Evolutionary conservation across 148 eudicot species (phyloP), one percentile per base, ranked within the genome.

Genomic region (Chenopodium formosanum): DNA sequence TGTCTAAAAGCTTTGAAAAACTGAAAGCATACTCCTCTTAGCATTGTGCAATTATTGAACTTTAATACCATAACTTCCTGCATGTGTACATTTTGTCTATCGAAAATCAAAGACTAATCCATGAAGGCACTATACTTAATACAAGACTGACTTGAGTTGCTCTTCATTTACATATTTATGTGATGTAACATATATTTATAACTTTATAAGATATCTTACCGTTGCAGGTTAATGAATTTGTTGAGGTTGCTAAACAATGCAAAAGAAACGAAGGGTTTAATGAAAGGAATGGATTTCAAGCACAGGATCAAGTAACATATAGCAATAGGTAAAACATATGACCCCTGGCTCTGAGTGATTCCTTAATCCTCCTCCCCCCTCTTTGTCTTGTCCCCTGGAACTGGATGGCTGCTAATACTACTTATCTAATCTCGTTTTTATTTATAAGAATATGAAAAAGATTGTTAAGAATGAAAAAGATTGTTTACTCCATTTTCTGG

Each of bases 161-260:
- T 69, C 8, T 68, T 68, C 72, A 68, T 31, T 16, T 20, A 68
- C 25, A 60, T 19, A 60, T 53, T 1, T 53, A 3, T 10, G 50
- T 47, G 23, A 19, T 62, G 22, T 5, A 5, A 62, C 25, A 19
- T 56, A 56, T 56, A 47, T 60, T 23, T 58, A 60, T 50, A 66
- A 75, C 22, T 48, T 53, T 34, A 56, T 71, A 2, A 34, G 71
- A 62, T 48, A 5, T 23, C 27, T 29, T 12, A 4, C 17, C 60
- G 16, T 74, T 81, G 66, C 84, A 90, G 93, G 84, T 86, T 69
- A 87, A 83, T 47, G 82, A 83, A 22, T 68, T 87, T 68, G 56
- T 84, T 64, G 73, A 84, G 78, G 76, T 40, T 70, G 88, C 88
- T 72, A 40, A 78, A 68, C 81, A 78, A 14, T 86, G 47, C 78